Base-by-base conservation (phyloP, 2,329 filamentous ascomycete species). In the Curvularia verruculosa region DNA sequence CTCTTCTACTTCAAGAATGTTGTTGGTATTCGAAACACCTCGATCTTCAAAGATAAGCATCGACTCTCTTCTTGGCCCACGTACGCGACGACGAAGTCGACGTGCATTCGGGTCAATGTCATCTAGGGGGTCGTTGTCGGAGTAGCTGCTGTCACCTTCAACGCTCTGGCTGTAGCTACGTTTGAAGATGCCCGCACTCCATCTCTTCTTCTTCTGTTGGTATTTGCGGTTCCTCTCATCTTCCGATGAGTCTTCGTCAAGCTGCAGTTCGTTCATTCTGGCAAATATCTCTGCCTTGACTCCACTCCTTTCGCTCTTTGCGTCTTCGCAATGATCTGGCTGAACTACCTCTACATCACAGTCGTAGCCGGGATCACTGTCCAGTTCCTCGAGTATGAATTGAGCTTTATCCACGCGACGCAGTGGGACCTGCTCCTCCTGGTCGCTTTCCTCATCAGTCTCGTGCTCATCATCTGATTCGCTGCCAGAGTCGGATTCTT, bases 131-230 rank as follows among this genome's bases (percentile, higher is more conserved):
- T 80, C 78, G 39, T 73, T 67, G 52, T 80, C 77, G 21, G 77
- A 77, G 47, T 75, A 73, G 59, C 77, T 79, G 51, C 75, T 75
- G 49, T 80, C 78, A 49, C 77, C 78, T 62, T 77, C 77, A 26
- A 80, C 69, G 52, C 76, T 81, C 66, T 80, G 75, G 59, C 77
- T 80, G 66, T 81, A 75, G 44, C 70, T 78, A 43, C 80, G 75
- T 64, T 82, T 82, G 69, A 77, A 79, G 41, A 74, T 68, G 8
- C 77, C 75, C 21, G 72, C 68, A 45, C 78, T 79, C 73, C 77
- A 78, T 39, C 75, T 69, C 58, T 78, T 77, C 61, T 78, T 79
- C 59, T 77, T 77, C 37, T 65, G 67, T 53, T 61, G 55, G 45
- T 74, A 73, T 37, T 64, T 69, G 21, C 68, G 60, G 54, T 54